Percentiles rank a stretch among this genome's conserved stretches.
Conservation (phyloP, 2,329 filamentous ascomycete genomes). For the Mycosphaerella arachidis region DNA sequence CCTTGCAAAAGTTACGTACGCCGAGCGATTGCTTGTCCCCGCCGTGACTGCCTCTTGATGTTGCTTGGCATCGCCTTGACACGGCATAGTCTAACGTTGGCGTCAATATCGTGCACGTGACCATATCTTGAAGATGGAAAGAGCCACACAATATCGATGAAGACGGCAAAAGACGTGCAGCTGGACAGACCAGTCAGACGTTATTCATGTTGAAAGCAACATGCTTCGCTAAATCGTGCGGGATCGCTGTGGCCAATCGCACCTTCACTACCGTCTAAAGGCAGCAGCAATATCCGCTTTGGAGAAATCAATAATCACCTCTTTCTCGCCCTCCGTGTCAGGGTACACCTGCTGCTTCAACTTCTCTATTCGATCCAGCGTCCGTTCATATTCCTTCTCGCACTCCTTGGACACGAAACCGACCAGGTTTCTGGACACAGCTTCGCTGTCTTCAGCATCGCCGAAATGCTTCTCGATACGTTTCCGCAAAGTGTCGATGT, state of each 20-base stretch:
- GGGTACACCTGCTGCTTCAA: slow-evolving; percentile 43
- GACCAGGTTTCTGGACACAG: slow-evolving; percentile 56
- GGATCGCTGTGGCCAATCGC: background rate
- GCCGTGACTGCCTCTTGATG: no score
- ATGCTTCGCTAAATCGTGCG: background rate
- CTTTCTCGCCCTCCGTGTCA: slow-evolving; percentile 36
- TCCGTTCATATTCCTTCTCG: slow-evolving; percentile 52
- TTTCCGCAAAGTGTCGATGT: slow-evolving; percentile 74
- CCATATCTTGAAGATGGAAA: no score
- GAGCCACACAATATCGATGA: no score
- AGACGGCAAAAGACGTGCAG: no score
- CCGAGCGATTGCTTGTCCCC: no score
- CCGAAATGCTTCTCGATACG: slow-evolving; percentile 97
- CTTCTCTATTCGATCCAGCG: slow-evolving; percentile 46
- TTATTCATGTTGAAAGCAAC: no score
- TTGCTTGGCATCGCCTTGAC: no score
- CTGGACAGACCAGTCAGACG: no score
- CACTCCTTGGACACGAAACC: slow-evolving; percentile 58
- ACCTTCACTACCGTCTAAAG: slow-evolving; percentile 25
- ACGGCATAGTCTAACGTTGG: no score
- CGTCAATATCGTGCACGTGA: no score
- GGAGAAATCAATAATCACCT: slow-evolving; percentile 38
- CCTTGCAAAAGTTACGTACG: no score
- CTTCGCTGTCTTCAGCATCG: slow-evolving; percentile 68
- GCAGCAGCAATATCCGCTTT: slow-evolving; percentile 34